A percentile compares a stretch with the other conserved stretches of the same genome.
These are phyloP conservation scores for Aspergillus viridinutans DNA, from an alignment of 2,329 filamentous ascomycete species.

Conservation along the genomic window DNA sequence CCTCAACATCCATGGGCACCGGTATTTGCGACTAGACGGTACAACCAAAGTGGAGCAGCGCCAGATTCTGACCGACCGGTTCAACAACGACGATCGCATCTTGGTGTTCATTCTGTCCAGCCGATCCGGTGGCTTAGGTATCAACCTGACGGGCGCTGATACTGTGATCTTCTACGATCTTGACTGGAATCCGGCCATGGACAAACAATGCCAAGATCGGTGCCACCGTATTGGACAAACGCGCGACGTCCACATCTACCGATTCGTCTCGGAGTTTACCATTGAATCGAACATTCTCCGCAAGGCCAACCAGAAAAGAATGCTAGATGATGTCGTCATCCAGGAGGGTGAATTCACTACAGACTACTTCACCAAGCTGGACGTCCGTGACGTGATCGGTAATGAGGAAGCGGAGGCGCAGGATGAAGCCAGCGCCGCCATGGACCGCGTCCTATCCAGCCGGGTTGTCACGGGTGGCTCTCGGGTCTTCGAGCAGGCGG, in stretches of 20 bases:
- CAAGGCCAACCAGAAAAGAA: slow-evolving; percentile 94
- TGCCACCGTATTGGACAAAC: slow-evolving; percentile 97
- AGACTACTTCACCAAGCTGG: slow-evolving; percentile 81
- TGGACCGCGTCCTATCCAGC: slow-evolving; percentile 77
- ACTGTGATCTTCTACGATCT: slow-evolving; percentile 99
- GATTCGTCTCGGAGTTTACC: slow-evolving; percentile 85
- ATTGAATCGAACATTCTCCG: slow-evolving; percentile 97
- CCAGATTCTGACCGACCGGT: slow-evolving; percentile 90
- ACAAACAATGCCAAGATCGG: slow-evolving; percentile 97
- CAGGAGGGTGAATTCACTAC: slow-evolving; percentile 98
- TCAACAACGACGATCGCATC: slow-evolving; percentile 91
- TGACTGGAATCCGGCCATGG: slow-evolving; percentile 99
- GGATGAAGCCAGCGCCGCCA: slow-evolving; percentile 72
- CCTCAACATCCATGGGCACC: slow-evolving; percentile 94
- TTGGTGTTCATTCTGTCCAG: slow-evolving; percentile 94
- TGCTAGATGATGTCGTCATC: slow-evolving; percentile 96
- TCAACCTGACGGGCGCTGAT: slow-evolving; percentile 94
- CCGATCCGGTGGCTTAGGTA: slow-evolving; percentile 86
- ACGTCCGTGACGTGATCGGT: slow-evolving; percentile 64
- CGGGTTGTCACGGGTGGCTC: slow-evolving; percentile 58
- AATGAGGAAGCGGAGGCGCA: slow-evolving; percentile 54
- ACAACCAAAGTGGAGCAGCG: slow-evolving; percentile 93
- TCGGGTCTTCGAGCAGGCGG: slow-evolving; percentile 77
- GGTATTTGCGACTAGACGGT: slow-evolving; percentile 94
- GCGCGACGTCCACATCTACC: slow-evolving; percentile 95